Base-by-base conservation (phyloP, 768 basidiomycete genomes). In the Macrocybe gigantea region DNA sequence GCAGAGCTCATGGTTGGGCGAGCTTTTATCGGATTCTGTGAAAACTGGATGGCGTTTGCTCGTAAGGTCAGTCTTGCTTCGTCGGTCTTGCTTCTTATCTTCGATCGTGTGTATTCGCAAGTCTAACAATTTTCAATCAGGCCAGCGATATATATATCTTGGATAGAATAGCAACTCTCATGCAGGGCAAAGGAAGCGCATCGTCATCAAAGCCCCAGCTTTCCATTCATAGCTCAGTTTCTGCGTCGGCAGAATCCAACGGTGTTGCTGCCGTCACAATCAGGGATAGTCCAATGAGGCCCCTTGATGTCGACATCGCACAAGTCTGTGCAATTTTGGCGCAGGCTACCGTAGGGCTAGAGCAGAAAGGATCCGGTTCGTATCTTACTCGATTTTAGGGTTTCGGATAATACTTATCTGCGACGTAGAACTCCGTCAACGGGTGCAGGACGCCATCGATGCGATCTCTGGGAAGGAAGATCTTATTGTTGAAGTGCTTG, bases 21-120 rank as follows among this genome's bases (percentile, higher is more conserved):
- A 41, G 69, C 73, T 0, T 91, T 85, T 56, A 51, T 78, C 10
- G 67, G 69, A 6, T 78, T 85, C 60, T 88, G 86, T 58, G 85
- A 90, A 53, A 80, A 78, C 46, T 88, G 88, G 81, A 73, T 80
- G 54, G 68, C 64, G 13, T 77, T 88, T 53, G 85, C 88, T 0
- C 79, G 77, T 56, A 72, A 72, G 68, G 88, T 85, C 41, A 48
- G 72, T 62, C n/a, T n/a, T 33, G 6, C 14, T 31, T 31, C 41
- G 1, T 44, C 45, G 5, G 10, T 11, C 32, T 8, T 42, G 22
- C 22, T 22, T 22, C 37, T 15, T 46, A 5, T 31, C 32, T 45
- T 4, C 10, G 10, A 34, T 13, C 30, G 30, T 33, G 37, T 37
- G 38, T 36, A 33, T 43, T 15, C 2, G 22, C 41, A 33, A 35